Conservation (phyloP, 768 basidiomycete genomes). For the Neoboletus brunneissimus region DNA sequence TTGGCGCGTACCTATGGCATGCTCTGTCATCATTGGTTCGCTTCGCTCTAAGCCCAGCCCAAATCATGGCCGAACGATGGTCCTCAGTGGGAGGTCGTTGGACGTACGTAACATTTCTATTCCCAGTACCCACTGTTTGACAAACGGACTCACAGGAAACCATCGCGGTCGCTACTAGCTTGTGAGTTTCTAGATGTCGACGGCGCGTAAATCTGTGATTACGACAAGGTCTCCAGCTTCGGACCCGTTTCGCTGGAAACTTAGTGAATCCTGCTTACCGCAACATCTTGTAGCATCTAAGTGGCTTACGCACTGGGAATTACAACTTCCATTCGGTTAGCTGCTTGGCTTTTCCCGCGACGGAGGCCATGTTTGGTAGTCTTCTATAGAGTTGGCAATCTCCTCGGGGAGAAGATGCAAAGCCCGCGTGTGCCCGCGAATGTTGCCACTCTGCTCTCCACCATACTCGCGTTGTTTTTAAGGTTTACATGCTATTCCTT, state of each 20-base stretch:
- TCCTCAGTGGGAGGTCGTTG: background rate
- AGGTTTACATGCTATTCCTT: background rate
- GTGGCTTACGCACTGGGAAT: background rate
- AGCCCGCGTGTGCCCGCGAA: background rate
- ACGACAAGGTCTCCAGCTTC: background rate
- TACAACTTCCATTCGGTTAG: background rate
- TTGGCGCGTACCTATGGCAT: background rate
- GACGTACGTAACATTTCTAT: background rate
- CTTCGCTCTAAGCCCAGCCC: background rate
- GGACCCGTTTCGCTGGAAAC: background rate
- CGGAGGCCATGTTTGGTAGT: background rate
- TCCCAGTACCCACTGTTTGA: no score
- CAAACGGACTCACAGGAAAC: background rate
- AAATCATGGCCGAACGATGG: background rate
- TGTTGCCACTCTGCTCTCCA: background rate
- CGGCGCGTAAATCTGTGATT: background rate
- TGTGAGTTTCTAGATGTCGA: background rate
- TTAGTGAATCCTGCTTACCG: background rate
- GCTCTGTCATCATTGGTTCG: background rate
- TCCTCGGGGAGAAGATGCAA: slow-evolving; percentile 1
- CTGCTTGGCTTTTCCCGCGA: background rate
- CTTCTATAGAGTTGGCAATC: background rate
- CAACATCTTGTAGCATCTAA: background rate
- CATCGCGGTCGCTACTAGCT: background rate
- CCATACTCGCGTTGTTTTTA: background rate